Percentiles rank a stretch among this genome's conserved stretches.
phyloP scores from a whole-genome alignment of 768 basidiomycete species.

The Harrya chromipes region DNA sequence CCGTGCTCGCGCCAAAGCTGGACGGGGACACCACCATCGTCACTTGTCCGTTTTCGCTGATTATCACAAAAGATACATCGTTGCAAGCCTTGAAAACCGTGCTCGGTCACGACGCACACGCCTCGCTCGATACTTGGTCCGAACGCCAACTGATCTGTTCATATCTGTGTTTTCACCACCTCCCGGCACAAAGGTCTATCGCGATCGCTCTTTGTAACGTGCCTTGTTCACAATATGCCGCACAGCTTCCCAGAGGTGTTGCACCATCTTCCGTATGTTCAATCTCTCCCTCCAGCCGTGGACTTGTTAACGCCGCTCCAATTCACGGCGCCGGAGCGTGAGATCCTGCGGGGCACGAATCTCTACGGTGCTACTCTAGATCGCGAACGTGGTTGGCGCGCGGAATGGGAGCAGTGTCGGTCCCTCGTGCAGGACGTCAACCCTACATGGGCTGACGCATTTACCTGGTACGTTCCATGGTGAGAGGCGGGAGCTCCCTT shows the following conservation, averaged over 20 bases:
- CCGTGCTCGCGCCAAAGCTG: conserved; percentile 49
- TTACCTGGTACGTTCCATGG: conserved; percentile 61
- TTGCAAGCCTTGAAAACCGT: conserved; percentile 41
- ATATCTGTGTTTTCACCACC: conserved; percentile 66
- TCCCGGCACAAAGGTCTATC: conserved; percentile 40
- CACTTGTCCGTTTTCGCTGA: conserved; percentile 63
- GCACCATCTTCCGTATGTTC: conserved; percentile 60
- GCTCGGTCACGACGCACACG: conserved; percentile 26
- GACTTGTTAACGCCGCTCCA: conserved; percentile 71
- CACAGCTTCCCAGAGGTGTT: conserved; percentile 9
- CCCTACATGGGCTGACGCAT: conserved; percentile 42
- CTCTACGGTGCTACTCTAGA: conserved; percentile 74
- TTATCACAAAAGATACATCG: conserved; percentile 55
- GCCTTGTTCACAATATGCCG: conserved; percentile 1
- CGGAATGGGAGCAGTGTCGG: conserved; percentile 60
- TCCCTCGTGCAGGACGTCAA: conserved; percentile 36
- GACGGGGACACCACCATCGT: conserved; percentile 53
- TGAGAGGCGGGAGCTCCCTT: conserved; percentile 18
- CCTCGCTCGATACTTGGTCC: conserved; percentile 41
- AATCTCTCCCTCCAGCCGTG: conserved; percentile 55
- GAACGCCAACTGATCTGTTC: conserved; percentile 66
- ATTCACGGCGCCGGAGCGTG: conserved; percentile 61
- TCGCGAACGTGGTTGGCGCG: conserved; percentile 55
- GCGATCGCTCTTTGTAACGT: background rate
- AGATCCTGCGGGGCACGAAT: conserved; percentile 74